A percentile compares a stretch with the other conserved stretches of the same genome.
Evolutionary conservation across 371 early-diverging fungal genomes (phyloP).

Genomic region (Mortierella sp.): DNA sequence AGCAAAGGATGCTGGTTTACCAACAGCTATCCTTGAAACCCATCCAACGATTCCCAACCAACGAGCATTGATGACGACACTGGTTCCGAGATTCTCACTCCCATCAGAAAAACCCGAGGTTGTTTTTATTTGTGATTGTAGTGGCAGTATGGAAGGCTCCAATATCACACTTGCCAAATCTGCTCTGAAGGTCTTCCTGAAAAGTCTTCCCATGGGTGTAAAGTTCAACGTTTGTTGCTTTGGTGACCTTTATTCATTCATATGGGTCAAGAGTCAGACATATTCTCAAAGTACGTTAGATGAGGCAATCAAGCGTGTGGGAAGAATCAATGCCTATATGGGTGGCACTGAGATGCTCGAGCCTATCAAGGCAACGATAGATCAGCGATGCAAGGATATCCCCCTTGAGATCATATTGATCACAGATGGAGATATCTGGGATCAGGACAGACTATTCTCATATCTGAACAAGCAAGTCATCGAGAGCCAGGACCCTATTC

Average conservation of each 20-base stretch:
- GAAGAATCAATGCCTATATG: constrained; percentile 53
- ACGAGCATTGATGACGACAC: constrained; percentile 51
- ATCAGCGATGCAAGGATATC: constrained; percentile 44
- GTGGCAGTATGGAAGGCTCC: constrained; percentile 36
- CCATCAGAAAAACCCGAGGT: constrained; percentile 57
- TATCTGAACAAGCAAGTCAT: constrained; percentile 40
- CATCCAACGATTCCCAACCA: constrained; percentile 54
- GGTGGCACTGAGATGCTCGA: constrained; percentile 62
- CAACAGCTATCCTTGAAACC: constrained; percentile 56
- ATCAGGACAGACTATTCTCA: constrained; percentile 39
- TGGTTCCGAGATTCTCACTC: constrained; percentile 60
- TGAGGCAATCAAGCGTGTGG: constrained; percentile 37
- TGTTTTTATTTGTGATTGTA: constrained; percentile 62
- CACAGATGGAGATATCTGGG: constrained; percentile 64
- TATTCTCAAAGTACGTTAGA: constrained; percentile 53
- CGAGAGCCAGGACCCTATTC: constrained; percentile 24
- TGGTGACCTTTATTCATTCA: constrained; percentile 35
- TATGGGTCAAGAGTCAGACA: constrained; percentile 53
- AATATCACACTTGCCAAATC: constrained; percentile 28
- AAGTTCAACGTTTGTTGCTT: constrained; percentile 65
- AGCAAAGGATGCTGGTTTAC: constrained; percentile 40
- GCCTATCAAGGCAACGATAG: constrained; percentile 48
- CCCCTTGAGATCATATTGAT: constrained; percentile 60
- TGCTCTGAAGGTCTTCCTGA: constrained; percentile 54
- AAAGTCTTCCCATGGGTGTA: constrained; percentile 56